A percentile compares a stretch with the other conserved stretches of the same genome.
These are phyloP conservation scores for Acanthamoeba healyi DNA, from an alignment of 208 protist genomes.

Conservation along the genomic window DNA sequence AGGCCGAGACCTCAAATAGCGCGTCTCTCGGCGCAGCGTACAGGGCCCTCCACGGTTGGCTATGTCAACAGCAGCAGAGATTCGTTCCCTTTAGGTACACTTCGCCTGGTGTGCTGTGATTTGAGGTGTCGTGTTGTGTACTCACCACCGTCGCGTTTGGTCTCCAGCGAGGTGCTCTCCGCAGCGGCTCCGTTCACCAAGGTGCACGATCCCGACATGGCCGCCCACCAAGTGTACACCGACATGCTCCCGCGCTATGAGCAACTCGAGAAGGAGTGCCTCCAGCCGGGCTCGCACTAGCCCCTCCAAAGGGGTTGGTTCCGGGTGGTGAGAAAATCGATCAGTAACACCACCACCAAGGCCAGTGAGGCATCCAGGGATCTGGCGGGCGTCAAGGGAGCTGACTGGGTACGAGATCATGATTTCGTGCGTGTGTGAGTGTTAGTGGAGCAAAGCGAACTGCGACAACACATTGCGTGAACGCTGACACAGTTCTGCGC, in stretches of 20 bases:
- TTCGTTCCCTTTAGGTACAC: constrained; percentile 52
- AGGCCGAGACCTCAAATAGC: constrained; percentile 62
- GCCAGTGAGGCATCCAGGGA: too few relatives aligned
- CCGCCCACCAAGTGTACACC: not conserved
- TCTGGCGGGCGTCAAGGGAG: too few relatives aligned
- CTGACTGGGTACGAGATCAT: too few relatives aligned
- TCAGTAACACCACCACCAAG: too few relatives aligned
- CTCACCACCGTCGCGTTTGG: not conserved
- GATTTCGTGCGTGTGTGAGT: too few relatives aligned
- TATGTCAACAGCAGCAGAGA: not conserved
- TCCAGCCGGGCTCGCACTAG: not conserved
- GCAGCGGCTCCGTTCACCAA: constrained; percentile 38
- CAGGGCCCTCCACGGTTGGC: constrained; percentile 28
- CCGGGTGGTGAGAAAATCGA: too few relatives aligned
- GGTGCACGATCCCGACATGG: constrained; percentile 24
- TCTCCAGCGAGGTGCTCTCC: not conserved
- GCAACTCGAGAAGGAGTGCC: not conserved
- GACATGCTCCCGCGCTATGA: constrained; percentile 40
- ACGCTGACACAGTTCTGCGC: too few relatives aligned
- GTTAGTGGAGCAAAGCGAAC: too few relatives aligned
- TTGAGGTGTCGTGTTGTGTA: not conserved
- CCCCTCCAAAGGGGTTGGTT: too few relatives aligned
- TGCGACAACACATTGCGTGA: too few relatives aligned
- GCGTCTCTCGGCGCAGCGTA: constrained; percentile 33
- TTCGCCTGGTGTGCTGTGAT: not conserved